A percentile compares a stretch with the other conserved stretches of the same genome.
phyloP scores from a whole-genome alignment of 352 stramenopile genomes.

The Pythium rishiriense region DNA sequence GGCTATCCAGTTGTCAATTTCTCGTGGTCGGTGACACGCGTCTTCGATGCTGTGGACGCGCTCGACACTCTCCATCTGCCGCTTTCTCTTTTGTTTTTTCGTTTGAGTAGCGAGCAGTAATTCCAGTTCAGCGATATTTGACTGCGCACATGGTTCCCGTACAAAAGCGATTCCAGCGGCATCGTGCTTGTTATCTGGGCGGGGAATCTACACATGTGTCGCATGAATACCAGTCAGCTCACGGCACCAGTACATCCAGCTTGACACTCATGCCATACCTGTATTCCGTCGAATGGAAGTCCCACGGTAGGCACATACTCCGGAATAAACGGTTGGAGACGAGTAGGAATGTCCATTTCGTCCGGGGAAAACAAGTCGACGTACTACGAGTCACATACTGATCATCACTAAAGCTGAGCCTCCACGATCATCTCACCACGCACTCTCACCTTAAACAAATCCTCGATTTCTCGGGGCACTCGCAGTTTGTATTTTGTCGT shows the following conservation, averaged over 20 bases:
- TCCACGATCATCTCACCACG: not conserved
- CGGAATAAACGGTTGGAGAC: conserved; percentile 92
- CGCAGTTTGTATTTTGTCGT: conserved; percentile 31
- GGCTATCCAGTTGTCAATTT: conserved; percentile 92
- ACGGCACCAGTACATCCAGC: not conserved
- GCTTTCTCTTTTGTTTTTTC: conserved; percentile 36
- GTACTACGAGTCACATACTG: conserved; percentile 36
- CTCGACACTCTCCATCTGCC: conserved; percentile 5
- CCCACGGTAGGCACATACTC: conserved; percentile 88
- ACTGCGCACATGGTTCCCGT: conserved; percentile 86
- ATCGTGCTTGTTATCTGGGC: conserved; percentile 83
- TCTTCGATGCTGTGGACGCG: conserved; percentile 90
- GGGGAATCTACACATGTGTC: conserved; percentile 57
- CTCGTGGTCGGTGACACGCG: conserved; percentile 74
- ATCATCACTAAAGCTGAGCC: not conserved
- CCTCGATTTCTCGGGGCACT: conserved; percentile 56
- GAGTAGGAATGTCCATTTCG: conserved; percentile 87
- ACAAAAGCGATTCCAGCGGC: conserved; percentile 79
- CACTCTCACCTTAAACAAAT: conserved; percentile 49
- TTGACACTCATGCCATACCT: conserved; percentile 31
- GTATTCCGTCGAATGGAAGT: conserved; percentile 68
- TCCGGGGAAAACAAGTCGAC: conserved; percentile 88
- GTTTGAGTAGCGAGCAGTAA: conserved; percentile 76
- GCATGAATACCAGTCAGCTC: not conserved
- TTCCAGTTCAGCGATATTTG: conserved; percentile 88